Evolutionary conservation across 1,139 yeast genomes (phyloP).

Genomic region (Blastobotrys persicus): DNA sequence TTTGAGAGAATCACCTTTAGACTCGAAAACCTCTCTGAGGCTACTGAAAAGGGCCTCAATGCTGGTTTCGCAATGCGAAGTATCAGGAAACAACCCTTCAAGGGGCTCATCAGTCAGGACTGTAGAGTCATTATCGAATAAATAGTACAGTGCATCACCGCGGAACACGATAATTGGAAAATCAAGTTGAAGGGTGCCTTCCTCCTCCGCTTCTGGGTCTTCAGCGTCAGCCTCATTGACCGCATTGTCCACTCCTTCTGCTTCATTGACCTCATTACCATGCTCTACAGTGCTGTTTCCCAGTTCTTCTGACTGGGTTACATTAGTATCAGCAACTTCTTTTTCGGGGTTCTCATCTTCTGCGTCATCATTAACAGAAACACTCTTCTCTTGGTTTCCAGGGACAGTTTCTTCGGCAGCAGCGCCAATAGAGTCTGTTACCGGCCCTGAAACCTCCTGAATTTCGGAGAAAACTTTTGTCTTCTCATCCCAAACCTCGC

Average conservation of each 20-base stretch:
- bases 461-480: too few species aligned
- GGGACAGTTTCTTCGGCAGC: too few species aligned
- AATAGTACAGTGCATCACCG: conserved; percentile 8
- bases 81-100: conserved; percentile 8
- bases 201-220: conserved; percentile 2
- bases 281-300: conserved; percentile 8
- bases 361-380: not conserved
- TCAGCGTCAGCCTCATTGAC: conserved; percentile 12
- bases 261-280: conserved; percentile 1
- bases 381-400: too few species aligned
- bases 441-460: too few species aligned
- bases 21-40: conserved; percentile 22
- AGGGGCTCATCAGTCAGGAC: conserved; percentile 7
- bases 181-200: conserved; percentile 4
- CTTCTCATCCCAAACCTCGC: too few species aligned
- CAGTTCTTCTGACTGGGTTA: conserved; percentile 2
- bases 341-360: not conserved
- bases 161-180: conserved; percentile 12
- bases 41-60: conserved; percentile 23
- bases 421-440: too few species aligned
- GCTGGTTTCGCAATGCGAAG: conserved; percentile 10
- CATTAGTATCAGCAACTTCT: not conserved
- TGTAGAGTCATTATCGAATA: conserved; percentile 9
- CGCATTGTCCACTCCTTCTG: conserved; percentile 5
- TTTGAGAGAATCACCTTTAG: conserved; percentile 14